Conservation (phyloP, 352 stramenopile species). For the Globisporangium paddicum region DNA sequence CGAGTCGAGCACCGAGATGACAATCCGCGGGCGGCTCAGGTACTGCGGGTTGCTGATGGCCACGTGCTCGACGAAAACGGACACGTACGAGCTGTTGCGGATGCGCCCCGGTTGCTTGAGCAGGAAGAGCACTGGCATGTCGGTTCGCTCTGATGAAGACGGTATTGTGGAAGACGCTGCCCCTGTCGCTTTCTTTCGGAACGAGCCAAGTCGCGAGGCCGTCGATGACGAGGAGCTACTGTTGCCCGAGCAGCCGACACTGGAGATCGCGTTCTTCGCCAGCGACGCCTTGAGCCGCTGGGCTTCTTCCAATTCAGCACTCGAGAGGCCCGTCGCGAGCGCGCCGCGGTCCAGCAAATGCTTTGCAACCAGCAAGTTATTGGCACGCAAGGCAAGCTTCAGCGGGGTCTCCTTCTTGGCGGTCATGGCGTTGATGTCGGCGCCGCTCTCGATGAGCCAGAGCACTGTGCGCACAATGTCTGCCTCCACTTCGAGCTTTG, state of each 20-base stretch:
- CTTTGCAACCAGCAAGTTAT: slow-evolving; percentile 48
- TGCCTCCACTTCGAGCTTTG: slow-evolving; percentile 39
- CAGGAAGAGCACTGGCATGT: slow-evolving; percentile 55
- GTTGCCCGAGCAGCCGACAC: slow-evolving; percentile 31
- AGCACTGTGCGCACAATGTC: slow-evolving; percentile 57
- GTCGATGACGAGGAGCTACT: slow-evolving; percentile 1
- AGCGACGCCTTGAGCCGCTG: slow-evolving; percentile 49
- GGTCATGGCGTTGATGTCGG: slow-evolving; percentile 55
- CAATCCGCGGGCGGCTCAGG: slow-evolving; percentile 53
- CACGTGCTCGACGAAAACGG: slow-evolving; percentile 74
- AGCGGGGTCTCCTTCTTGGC: slow-evolving; percentile 40
- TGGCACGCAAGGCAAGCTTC: slow-evolving; percentile 48
- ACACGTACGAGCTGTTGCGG: slow-evolving; percentile 78
- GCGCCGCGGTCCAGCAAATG: slow-evolving; percentile 49
- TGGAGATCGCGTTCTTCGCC: slow-evolving; percentile 56
- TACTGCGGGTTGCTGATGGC: slow-evolving; percentile 46
- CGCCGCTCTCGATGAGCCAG: slow-evolving; percentile 76
- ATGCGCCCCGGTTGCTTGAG: slow-evolving; percentile 71
- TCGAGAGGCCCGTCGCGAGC: slow-evolving; percentile 37
- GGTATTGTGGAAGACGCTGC: slow-evolving; percentile 11
- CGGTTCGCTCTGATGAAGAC: slow-evolving; percentile 12
- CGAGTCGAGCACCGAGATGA: slow-evolving; percentile 68
- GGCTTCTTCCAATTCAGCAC: slow-evolving; percentile 34
- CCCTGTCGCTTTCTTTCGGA: slow-evolving; percentile 13
- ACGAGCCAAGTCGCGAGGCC: slow-evolving; percentile 13